Base-by-base conservation (phyloP, 768 basidiomycete genomes). In the Leccinum rimulosum region DNA sequence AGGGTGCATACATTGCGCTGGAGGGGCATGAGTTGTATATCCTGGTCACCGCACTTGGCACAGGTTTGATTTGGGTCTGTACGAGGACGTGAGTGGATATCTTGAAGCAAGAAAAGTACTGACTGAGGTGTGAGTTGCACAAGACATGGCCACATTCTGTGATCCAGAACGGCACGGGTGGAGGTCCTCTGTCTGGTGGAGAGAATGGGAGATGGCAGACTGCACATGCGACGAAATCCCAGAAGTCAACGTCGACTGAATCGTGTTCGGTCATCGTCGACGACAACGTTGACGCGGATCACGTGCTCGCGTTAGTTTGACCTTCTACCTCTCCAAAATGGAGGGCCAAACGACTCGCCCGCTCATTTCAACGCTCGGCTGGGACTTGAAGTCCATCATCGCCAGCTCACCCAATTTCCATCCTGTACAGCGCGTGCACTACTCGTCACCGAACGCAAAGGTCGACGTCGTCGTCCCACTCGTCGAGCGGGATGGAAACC, bases 121-220 rank as follows among this genome's bases (percentile, higher is more conserved):
- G 68, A 93, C 92, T 89, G 69, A 94, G 84, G 74, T 94, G 92
- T 40, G 82, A 80, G 68, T 94, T 93, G 79, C 92, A 94, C 28
- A 93, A 64, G 57, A 93, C 82, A 77, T 94, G 92, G 0, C 90
- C 90, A 65, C 92, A 94, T 70, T 93, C 90, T 2, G 92, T 92
- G 60, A 93, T 77, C 92, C 92, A 94, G 70, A 93, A 94, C 0
- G 92, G 92, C 28, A 89, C 74, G 3, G 81, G 77, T 10, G 86
- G 80, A 1, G 76, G 73, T 0, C 80, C 82, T 45, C 77, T 75
- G 38, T 80, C 78, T n/a, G 70, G 71, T 2, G 82, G 75, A 7
- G 76, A 67, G 64, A 88, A 93, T 0, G 85, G 82, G 28, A 89
- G 77, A 62, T 86, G 85, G 64, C 92, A 94, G 67, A 81, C 77